Percentiles rank a stretch among this genome's conserved stretches.
phyloP scores from a whole-genome alignment of 2,329 filamentous ascomycete species.

The Neonectria ditissima region DNA sequence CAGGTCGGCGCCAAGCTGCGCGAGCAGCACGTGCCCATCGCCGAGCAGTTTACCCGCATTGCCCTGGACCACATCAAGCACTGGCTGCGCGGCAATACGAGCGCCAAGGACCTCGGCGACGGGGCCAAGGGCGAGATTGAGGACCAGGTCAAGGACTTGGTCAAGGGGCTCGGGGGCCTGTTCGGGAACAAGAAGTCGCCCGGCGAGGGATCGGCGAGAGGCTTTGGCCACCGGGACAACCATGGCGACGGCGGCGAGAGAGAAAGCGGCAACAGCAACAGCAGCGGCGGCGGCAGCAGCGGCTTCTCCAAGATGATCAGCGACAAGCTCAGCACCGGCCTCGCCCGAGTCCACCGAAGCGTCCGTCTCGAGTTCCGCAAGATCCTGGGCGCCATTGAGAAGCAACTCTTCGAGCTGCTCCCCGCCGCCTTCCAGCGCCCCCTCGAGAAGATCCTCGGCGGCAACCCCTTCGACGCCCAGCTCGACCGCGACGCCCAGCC shows the following conservation, averaged over 20 bases:
- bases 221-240: slow-evolving; percentile 45
- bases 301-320: slow-evolving; percentile 61
- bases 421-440: slow-evolving; percentile 58
- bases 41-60: slow-evolving; percentile 59
- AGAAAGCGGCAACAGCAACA: slow-evolving; percentile 47
- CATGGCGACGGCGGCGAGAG: slow-evolving; percentile 44
- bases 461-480: slow-evolving; percentile 59
- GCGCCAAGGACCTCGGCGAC: slow-evolving; percentile 55
- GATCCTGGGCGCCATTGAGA: slow-evolving; percentile 57
- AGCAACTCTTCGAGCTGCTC: slow-evolving; percentile 58
- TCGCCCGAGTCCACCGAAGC: slow-evolving; percentile 57
- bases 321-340: slow-evolving; percentile 59
- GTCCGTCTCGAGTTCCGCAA: slow-evolving; percentile 61
- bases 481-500: slow-evolving; percentile 52
- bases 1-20: slow-evolving; percentile 54
- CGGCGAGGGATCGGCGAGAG: slow-evolving; percentile 48
- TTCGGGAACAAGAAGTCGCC: slow-evolving; percentile 54
- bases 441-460: slow-evolving; percentile 59
- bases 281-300: slow-evolving; percentile 49
- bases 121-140: slow-evolving; percentile 58
- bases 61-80: slow-evolving; percentile 60
- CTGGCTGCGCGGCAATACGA: slow-evolving; percentile 58
- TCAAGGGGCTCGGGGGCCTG: slow-evolving; percentile 57
- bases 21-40: slow-evolving; percentile 57
- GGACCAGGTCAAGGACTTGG: slow-evolving; percentile 58